Conservation (phyloP, 225 moss, liverwort and hornwort species). For the Neckera pumila region DNA sequence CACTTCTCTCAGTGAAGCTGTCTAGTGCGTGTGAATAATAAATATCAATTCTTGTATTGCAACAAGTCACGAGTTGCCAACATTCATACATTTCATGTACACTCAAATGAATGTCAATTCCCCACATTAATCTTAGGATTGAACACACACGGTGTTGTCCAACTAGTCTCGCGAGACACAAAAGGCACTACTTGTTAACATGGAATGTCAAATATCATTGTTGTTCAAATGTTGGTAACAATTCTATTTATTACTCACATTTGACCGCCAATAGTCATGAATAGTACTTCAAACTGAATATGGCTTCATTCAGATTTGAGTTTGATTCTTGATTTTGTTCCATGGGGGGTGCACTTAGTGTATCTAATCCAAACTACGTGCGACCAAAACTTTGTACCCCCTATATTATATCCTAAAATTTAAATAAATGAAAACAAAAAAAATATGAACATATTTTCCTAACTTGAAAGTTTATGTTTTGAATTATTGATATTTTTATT, state of each 20-base stretch:
- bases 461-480: too few relatives aligned
- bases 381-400: too few relatives aligned
- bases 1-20: neutral
- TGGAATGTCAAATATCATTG: too few relatives aligned
- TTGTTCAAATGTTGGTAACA: neutral
- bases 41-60: neutral
- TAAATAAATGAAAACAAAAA: too few relatives aligned
- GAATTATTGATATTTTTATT: too few relatives aligned
- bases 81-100: neutral
- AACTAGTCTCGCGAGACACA: neutral
- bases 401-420: too few relatives aligned
- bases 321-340: neutral
- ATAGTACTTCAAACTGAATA: neutral
- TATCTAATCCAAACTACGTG: too few relatives aligned
- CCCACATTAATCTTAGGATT: neutral
- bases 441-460: too few relatives aligned
- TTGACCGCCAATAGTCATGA: neutral
- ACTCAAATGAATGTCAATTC: neutral
- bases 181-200: neutral
- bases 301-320: neutral
- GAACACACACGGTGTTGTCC: accelerated
- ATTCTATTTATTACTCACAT: neutral
- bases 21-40: neutral
- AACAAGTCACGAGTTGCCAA: neutral
- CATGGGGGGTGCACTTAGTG: too few relatives aligned